Evolutionary conservation across 2,329 filamentous ascomycete species (phyloP).

Genomic region (Podosphaera xanthii): DNA sequence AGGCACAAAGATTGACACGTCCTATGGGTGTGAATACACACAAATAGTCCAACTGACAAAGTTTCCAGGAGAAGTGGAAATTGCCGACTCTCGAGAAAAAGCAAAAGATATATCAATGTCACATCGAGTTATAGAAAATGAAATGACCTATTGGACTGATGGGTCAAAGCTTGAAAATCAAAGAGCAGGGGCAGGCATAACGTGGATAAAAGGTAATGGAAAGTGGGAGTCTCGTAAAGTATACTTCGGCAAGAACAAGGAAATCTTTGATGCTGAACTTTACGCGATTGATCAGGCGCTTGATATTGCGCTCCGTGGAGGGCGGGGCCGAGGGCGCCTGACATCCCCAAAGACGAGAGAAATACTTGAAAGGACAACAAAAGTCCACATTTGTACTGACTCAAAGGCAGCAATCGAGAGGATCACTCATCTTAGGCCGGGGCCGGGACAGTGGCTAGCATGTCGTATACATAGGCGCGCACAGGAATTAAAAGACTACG

Average conservation of each 20-base stretch:
- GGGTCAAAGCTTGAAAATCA: not conserved
- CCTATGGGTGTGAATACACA: not conserved
- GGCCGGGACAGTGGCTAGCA: not conserved
- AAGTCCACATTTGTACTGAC: not conserved
- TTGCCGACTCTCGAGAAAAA: not conserved
- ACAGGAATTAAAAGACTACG: not conserved
- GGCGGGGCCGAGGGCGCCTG: not conserved
- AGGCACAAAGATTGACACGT: not conserved
- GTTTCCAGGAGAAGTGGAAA: not conserved
- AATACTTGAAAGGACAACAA: not conserved
- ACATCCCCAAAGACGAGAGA: not conserved
- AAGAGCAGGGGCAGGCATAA: not conserved
- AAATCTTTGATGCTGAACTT: not conserved
- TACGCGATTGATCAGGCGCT: not conserved
- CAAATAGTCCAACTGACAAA: not conserved
- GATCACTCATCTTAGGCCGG: not conserved
- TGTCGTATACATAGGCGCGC: not conserved
- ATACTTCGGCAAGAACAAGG: not conserved
- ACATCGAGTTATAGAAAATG: not conserved
- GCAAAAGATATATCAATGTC: not conserved
- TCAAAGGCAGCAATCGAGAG: not conserved
- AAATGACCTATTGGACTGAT: not conserved
- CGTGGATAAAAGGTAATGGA: not conserved
- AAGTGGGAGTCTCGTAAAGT: not conserved
- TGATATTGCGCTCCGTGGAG: not conserved